These are phyloP conservation scores for Spencermartinsiella ligniputridi DNA, from an alignment of 1,139 yeast species.

Conservation along the genomic window DNA sequence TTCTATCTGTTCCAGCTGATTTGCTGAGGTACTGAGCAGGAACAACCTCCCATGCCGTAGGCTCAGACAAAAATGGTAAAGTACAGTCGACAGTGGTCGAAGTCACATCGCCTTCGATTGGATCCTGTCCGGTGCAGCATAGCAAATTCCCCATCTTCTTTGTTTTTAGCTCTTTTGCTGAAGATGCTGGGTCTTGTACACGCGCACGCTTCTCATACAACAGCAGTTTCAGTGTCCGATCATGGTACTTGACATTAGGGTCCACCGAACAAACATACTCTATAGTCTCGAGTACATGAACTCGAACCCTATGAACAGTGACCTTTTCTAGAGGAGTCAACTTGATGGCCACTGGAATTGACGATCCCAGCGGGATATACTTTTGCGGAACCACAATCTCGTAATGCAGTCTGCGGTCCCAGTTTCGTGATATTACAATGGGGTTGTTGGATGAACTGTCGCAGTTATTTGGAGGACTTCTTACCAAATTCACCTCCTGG, in stretches of 20 bases:
- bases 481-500: conserved; percentile 43
- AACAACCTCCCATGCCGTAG: conserved; percentile 16
- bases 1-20: conserved; percentile 13
- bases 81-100: conserved; percentile 15
- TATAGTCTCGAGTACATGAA: conserved; percentile 68
- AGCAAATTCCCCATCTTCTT: conserved; percentile 10
- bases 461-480: conserved; percentile 80
- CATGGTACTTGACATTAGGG: conserved; percentile 25
- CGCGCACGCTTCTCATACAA: conserved; percentile 30
- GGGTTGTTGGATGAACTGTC: conserved; percentile 69
- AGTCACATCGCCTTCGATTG: conserved; percentile 2
- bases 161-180: conserved; percentile 1
- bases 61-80: conserved; percentile 23
- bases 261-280: conserved; percentile 49
- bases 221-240: conserved; percentile 27
- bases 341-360: conserved; percentile 57
- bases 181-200: not conserved
- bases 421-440: conserved; percentile 70
- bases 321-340: conserved; percentile 68
- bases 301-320: conserved; percentile 62
- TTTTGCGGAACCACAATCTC: conserved; percentile 74
- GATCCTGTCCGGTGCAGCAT: not conserved
- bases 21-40: conserved; percentile 20
- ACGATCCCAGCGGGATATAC: conserved; percentile 66
- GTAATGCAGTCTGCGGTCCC: conserved; percentile 78